These are phyloP conservation scores for Euryodendron excelsum DNA, from an alignment of 148 eudicot species.

Conservation along the genomic window DNA sequence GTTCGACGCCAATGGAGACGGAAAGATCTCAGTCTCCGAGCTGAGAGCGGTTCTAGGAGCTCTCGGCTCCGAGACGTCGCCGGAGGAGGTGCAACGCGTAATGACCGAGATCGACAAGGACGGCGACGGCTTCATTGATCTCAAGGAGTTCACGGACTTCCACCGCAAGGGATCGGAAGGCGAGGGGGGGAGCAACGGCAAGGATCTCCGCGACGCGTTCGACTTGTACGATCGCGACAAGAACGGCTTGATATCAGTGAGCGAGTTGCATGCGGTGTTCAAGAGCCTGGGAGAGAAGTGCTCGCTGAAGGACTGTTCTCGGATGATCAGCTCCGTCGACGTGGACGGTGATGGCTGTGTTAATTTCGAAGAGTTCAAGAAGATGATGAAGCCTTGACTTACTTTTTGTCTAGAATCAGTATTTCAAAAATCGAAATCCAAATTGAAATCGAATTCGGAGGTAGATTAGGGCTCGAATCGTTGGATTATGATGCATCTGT, in stretches of 20 bases:
- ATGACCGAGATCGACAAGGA: conserved; percentile 21
- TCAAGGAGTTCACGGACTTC: conserved; percentile 13
- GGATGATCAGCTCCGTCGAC: conserved; percentile 21
- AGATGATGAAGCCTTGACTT: conserved; percentile 18
- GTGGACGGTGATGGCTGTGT: conserved; percentile 25
- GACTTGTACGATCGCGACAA: conserved; percentile 19
- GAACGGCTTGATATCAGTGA: conserved; percentile 21
- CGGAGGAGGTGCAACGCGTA: neutral
- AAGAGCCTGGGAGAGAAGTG: conserved; percentile 21
- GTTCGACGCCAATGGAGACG: conserved; percentile 24
- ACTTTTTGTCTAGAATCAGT: neutral
- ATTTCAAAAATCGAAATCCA: no score
- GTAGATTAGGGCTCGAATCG: neutral
- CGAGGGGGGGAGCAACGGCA: neutral
- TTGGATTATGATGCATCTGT: neutral
- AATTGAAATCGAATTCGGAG: neutral
- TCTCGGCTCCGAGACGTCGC: conserved; percentile 11
- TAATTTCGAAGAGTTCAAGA: conserved; percentile 28
- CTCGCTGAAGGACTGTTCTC: conserved; percentile 15
- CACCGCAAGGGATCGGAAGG: neutral
- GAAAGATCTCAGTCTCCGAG: conserved; percentile 24
- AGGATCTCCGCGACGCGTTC: conserved; percentile 17
- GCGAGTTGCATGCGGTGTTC: conserved; percentile 17
- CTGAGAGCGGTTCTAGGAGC: conserved; percentile 13
- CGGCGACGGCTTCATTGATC: conserved; percentile 23